phyloP scores from a whole-genome alignment of 768 basidiomycete species.

The Kwoniella sp. region DNA sequence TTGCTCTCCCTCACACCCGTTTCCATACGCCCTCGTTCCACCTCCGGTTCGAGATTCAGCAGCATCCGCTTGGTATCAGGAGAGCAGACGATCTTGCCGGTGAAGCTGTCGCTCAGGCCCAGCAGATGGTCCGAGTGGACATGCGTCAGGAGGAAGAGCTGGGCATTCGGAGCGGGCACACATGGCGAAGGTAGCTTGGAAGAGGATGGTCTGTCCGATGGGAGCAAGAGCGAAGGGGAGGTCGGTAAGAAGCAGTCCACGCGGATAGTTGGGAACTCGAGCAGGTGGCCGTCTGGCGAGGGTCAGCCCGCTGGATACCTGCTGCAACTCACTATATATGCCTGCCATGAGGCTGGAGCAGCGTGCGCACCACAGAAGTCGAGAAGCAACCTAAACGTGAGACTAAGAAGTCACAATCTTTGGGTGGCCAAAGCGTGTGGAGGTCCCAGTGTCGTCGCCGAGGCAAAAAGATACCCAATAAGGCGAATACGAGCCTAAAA shows the following conservation, averaged over 20 bases:
- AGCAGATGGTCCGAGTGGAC: constrained; percentile 83
- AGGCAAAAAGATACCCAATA: no score
- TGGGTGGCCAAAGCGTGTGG: no score
- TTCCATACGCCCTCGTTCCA: constrained; percentile 7
- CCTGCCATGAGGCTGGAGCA: no score
- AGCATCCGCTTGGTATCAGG: constrained; percentile 81
- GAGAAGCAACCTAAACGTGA: no score
- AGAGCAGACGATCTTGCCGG: constrained; percentile 69
- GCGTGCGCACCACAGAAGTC: no score
- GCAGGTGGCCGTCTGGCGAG: constrained; percentile 59
- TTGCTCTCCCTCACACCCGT: constrained; percentile 18
- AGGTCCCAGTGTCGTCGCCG: no score
- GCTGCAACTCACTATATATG: constrained; percentile 32
- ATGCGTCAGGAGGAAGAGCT: constrained; percentile 75
- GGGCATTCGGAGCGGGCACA: constrained; percentile 35
- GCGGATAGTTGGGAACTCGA: constrained; percentile 71
- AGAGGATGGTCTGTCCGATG: constrained; percentile 38
- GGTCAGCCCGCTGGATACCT: not conserved
- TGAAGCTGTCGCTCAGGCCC: constrained; percentile 72
- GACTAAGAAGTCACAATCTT: no score
- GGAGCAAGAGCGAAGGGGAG: constrained; percentile 50
- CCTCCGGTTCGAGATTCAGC: constrained; percentile 63
- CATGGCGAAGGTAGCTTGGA: constrained; percentile 8
- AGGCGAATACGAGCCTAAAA: no score
- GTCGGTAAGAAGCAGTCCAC: constrained; percentile 69